These are phyloP conservation scores for Nothopassalora personata DNA, from an alignment of 2,329 filamentous ascomycete genomes.

Conservation along the genomic window DNA sequence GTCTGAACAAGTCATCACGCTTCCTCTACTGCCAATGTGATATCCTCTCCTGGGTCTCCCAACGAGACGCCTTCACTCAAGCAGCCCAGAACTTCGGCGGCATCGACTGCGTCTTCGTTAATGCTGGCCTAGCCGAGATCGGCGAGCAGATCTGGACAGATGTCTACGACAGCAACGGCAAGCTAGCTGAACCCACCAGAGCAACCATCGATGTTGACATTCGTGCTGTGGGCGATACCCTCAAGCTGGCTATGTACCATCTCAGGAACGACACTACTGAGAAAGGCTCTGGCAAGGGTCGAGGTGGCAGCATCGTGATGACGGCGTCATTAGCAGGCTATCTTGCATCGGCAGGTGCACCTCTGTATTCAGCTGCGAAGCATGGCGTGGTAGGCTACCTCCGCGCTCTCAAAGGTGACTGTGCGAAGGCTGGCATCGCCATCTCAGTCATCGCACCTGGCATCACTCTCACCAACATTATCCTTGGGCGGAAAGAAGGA, in stretches of 20 bases:
- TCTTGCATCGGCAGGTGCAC: conserved; percentile 44
- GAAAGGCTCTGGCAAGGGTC: conserved; percentile 27
- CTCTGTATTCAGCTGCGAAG: conserved; percentile 47
- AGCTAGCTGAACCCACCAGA: conserved; percentile 44
- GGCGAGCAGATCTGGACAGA: conserved; percentile 48
- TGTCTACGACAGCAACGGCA: conserved; percentile 36
- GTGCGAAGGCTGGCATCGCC: conserved; percentile 41
- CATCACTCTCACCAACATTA: conserved; percentile 45
- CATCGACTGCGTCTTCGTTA: conserved; percentile 46
- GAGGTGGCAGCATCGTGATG: conserved; percentile 43
- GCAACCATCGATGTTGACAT: conserved; percentile 44
- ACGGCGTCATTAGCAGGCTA: conserved; percentile 48
- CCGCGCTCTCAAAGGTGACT: conserved; percentile 47
- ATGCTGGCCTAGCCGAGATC: conserved; percentile 46
- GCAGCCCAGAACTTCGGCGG: conserved; percentile 39
- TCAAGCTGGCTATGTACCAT: conserved; percentile 46
- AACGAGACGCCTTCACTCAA: conserved; percentile 42
- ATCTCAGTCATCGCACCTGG: conserved; percentile 46
- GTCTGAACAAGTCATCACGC: conserved; percentile 23
- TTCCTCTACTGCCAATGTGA: conserved; percentile 37
- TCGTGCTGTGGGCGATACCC: conserved; percentile 43
- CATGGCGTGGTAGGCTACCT: conserved; percentile 49
- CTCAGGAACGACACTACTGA: conserved; percentile 32
- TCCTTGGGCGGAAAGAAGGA: conserved; percentile 32
- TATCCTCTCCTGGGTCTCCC: conserved; percentile 43